phyloP scores from a whole-genome alignment of 495 filamentous ascomycete species.

The Echria macrotheca region DNA sequence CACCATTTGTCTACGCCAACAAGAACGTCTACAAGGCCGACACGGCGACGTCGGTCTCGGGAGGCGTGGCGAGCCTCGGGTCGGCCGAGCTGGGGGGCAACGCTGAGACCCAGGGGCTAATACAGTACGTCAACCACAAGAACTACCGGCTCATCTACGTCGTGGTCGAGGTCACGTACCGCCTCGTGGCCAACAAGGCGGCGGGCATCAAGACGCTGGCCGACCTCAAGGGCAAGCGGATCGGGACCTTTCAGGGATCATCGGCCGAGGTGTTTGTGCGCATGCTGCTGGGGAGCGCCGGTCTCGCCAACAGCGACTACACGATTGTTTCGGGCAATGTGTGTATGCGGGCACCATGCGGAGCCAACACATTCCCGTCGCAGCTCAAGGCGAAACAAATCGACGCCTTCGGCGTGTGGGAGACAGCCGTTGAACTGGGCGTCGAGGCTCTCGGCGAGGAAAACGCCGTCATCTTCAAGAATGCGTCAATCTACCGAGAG shows the following conservation, averaged over 20 bases:
- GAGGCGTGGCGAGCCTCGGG: conserved; percentile 27
- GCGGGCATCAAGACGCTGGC: conserved; percentile 24
- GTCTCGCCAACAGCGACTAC: conserved; percentile 29
- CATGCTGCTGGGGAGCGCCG: conserved; percentile 30
- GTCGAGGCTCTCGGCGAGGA: conserved; percentile 25
- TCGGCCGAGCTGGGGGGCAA: conserved; percentile 36
- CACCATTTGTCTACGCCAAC: conserved; percentile 26
- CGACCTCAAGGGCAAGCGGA: conserved; percentile 40
- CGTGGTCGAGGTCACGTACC: conserved; percentile 38
- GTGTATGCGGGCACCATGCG: conserved; percentile 38
- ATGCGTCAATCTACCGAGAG: conserved; percentile 38
- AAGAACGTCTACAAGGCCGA: conserved; percentile 28
- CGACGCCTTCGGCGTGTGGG: conserved; percentile 44
- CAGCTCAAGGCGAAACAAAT: conserved; percentile 28
- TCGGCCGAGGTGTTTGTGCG: conserved; percentile 37
- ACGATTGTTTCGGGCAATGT: conserved; percentile 28
- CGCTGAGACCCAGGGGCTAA: conserved; percentile 42
- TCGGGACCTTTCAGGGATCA: conserved; percentile 35
- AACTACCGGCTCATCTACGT: conserved; percentile 40
- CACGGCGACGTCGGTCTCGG: conserved; percentile 15
- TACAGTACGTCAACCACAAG: conserved; percentile 31
- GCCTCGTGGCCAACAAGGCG: conserved; percentile 38
- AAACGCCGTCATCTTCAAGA: conserved; percentile 31
- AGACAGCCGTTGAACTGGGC: conserved; percentile 38
- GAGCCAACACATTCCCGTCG: conserved; percentile 28